A percentile compares a stretch with the other conserved stretches of the same genome.
phyloP scores from a whole-genome alignment of 352 stramenopile species.

The Globisporangium alternatum region DNA sequence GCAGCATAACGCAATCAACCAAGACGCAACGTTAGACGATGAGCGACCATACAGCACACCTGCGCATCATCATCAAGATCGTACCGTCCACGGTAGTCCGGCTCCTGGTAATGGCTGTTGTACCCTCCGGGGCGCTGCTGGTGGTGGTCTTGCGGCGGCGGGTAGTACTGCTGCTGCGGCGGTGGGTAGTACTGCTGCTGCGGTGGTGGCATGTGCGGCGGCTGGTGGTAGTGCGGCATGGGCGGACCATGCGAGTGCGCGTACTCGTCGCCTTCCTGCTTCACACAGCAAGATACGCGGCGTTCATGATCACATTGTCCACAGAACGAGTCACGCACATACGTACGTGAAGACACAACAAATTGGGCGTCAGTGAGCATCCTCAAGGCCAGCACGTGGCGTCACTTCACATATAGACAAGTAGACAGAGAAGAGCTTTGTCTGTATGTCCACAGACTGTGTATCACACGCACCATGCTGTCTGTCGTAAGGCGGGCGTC shows the following conservation, averaged over 20 bases:
- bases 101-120: conserved; percentile 15
- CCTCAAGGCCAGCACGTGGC: no score
- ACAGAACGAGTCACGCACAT: neutral
- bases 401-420: neutral
- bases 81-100: conserved; percentile 24
- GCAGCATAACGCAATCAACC: neutral
- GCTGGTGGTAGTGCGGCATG: conserved; percentile 31
- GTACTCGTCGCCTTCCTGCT: conserved; percentile 15
- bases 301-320: neutral
- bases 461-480: neutral
- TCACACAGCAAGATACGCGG: neutral
- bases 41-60: conserved; percentile 1
- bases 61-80: neutral
- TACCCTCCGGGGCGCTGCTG: conserved; percentile 14
- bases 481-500: neutral
- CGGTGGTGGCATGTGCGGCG: neutral
- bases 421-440: neutral
- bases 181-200: conserved; percentile 21
- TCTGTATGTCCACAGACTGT: neutral
- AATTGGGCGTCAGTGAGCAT: neutral
- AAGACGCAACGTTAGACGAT: neutral
- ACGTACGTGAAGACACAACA: no score
- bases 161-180: conserved; percentile 24
- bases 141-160: conserved; percentile 25
- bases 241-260: conserved; percentile 18